These are phyloP conservation scores for Plasmodium billcollinsi DNA, from an alignment of 169 alveolate genomes.

Conservation along the genomic window DNA sequence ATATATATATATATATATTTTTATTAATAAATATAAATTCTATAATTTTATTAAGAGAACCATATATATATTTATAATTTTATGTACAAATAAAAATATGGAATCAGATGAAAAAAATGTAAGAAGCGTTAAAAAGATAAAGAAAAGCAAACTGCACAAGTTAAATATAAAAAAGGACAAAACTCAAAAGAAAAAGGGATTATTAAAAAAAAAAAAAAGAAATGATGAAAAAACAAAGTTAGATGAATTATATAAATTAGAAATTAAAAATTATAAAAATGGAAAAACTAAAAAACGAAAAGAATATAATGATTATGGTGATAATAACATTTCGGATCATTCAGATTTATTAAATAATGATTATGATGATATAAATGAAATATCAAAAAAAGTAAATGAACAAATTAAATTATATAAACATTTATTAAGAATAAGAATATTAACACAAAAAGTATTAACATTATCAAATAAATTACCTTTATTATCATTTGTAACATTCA, in stretches of 20 bases:
- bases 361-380: slow-evolving; percentile 61
- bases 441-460: slow-evolving; percentile 42
- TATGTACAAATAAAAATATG: too few relatives aligned
- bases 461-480: slow-evolving; percentile 59
- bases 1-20: too few relatives aligned
- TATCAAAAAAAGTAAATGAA: slow-evolving; percentile 49
- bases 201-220: slow-evolving; percentile 12
- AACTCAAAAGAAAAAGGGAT: slow-evolving; percentile 11
- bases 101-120: too few relatives aligned
- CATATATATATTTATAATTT: too few relatives aligned
- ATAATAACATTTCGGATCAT: slow-evolving; percentile 8
- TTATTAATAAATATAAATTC: too few relatives aligned
- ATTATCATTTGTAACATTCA: slow-evolving; percentile 42
- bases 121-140: neutral
- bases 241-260: slow-evolving; percentile 61
- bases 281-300: slow-evolving; percentile 5
- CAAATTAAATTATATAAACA: slow-evolving; percentile 45
- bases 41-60: too few relatives aligned
- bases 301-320: neutral
- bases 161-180: slow-evolving; percentile 28
- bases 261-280: slow-evolving; percentile 55
- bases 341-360: slow-evolving; percentile 44
- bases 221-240: slow-evolving; percentile 39
- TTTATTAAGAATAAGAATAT: slow-evolving; percentile 68
- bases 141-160: slow-evolving; percentile 3